Conservation (phyloP, 1,284 basidiomycete genomes). For the Pseudozyma pruni region DNA sequence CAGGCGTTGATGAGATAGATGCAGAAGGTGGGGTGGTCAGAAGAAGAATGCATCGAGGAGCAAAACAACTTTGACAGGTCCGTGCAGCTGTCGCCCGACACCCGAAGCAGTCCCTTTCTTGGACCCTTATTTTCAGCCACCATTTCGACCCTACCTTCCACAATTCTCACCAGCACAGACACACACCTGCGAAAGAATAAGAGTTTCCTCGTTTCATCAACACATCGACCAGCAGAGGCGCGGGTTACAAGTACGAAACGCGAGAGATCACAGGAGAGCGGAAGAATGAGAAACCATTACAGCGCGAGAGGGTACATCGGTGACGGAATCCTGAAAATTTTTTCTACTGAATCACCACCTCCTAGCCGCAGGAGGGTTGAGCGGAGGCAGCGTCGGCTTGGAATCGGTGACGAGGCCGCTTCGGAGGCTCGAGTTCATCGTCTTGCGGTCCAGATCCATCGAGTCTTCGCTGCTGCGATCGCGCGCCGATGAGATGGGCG, state of each 20-base stretch:
- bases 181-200: too few relatives aligned
- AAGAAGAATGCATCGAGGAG: too few relatives aligned
- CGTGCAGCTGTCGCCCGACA: not conserved
- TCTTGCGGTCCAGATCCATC: conserved; percentile 40
- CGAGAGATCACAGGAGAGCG: too few relatives aligned
- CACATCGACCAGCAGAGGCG: too few relatives aligned
- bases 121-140: not conserved
- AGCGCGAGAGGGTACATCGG: conserved; percentile 3
- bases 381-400: conserved; percentile 40
- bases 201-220: too few relatives aligned
- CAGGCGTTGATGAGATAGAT: too few relatives aligned
- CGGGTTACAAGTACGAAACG: too few relatives aligned
- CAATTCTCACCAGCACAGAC: not conserved
- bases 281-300: too few relatives aligned
- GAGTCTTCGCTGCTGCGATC: conserved; percentile 24
- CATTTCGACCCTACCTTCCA: not conserved
- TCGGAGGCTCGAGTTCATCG: conserved; percentile 26
- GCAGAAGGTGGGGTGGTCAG: too few relatives aligned
- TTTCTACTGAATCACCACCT: conserved; percentile 23
- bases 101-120: not conserved
- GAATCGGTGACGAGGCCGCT: conserved; percentile 25
- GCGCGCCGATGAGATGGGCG: conserved; percentile 45
- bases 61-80: too few relatives aligned
- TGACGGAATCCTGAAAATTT: conserved; percentile 9
- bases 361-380: conserved; percentile 29